These are phyloP conservation scores for Diaporthe velutina DNA, from an alignment of 2,329 filamentous ascomycete species.

Conservation along the genomic window DNA sequence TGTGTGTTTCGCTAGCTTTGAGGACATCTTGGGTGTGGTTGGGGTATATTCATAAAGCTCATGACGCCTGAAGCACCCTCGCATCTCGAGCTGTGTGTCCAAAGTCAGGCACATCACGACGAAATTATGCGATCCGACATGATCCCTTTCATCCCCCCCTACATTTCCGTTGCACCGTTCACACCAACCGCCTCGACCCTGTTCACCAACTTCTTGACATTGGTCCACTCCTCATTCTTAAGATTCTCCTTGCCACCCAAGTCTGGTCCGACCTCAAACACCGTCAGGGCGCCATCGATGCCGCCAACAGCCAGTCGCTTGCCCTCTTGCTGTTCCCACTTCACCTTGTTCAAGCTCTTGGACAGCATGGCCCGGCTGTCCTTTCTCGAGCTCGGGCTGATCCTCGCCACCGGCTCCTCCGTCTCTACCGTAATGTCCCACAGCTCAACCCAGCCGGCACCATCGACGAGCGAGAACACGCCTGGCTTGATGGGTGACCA, in stretches of 20 bases:
- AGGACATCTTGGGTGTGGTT: conserved; percentile 27
- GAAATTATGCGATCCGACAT: conserved; percentile 19
- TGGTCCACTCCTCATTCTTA: conserved; percentile 91
- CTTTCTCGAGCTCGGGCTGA: conserved; percentile 77
- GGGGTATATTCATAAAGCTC: conserved; percentile 39
- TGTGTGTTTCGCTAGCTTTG: neutral
- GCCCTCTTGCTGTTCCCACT: conserved; percentile 93
- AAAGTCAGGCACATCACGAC: conserved; percentile 19
- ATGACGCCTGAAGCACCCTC: conserved; percentile 31
- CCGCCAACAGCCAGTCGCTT: conserved; percentile 90
- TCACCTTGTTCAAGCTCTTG: conserved; percentile 91
- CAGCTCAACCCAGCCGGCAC: conserved; percentile 89
- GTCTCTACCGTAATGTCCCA: conserved; percentile 96
- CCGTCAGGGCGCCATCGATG: conserved; percentile 88
- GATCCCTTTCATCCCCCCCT: conserved; percentile 36
- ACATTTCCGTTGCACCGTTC: conserved; percentile 60
- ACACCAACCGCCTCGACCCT: conserved; percentile 75
- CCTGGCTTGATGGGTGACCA: conserved; percentile 97
- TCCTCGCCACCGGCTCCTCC: conserved; percentile 89
- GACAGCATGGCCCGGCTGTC: conserved; percentile 78
- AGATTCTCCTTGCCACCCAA: conserved; percentile 87
- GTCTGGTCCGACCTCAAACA: conserved; percentile 91
- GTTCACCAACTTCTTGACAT: conserved; percentile 89
- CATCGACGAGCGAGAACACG: conserved; percentile 95
- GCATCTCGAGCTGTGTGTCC: conserved; percentile 23